A percentile compares a stretch with the other conserved stretches of the same genome.
phyloP scores from a whole-genome alignment of 148 eudicot species.

The Dysphania ambrosioides region DNA sequence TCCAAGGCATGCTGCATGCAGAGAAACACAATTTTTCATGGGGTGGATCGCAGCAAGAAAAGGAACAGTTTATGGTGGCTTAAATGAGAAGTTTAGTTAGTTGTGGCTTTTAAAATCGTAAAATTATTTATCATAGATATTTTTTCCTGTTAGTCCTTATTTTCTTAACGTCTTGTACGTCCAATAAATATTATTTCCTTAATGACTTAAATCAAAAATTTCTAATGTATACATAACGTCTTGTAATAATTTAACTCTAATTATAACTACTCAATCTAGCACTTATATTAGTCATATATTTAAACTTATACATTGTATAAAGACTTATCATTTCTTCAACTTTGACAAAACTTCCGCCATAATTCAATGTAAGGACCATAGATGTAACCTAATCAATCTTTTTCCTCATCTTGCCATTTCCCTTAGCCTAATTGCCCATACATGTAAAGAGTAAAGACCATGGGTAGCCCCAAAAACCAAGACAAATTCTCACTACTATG shows the following conservation, averaged over 20 bases:
- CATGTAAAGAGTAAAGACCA: not conserved
- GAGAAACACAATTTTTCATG: not conserved
- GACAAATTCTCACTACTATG: not conserved
- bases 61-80: not conserved
- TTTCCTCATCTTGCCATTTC: slow-evolving; percentile 1
- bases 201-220: no score
- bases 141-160: no score
- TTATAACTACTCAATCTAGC: no score
- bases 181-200: no score
- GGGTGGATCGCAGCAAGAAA: not conserved
- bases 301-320: not conserved
- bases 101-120: no score
- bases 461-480: not conserved
- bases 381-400: slow-evolving; percentile 13
- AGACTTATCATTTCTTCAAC: not conserved
- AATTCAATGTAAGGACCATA: slow-evolving; percentile 6
- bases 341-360: slow-evolving; percentile 1
- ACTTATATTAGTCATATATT: no score
- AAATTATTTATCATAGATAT: no score
- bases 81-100: no score
- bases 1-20: not conserved
- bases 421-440: slow-evolving; percentile 2
- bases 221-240: no score
- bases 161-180: no score
- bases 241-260: no score